Evolutionary conservation across 2,329 filamentous ascomycete genomes (phyloP).

Genomic region (Aspergillus spinulosporus): DNA sequence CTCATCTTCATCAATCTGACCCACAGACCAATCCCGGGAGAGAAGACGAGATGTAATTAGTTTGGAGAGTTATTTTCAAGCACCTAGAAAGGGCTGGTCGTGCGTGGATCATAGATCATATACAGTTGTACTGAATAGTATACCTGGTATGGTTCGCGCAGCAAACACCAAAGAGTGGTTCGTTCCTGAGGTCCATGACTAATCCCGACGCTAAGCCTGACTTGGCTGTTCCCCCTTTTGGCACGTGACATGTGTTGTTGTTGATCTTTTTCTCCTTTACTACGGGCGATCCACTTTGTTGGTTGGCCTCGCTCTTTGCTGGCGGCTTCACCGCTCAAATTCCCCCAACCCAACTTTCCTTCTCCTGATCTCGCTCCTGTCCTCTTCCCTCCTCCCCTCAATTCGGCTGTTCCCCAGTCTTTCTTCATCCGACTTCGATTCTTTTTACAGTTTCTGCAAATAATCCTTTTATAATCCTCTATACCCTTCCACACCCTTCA

Average conservation of each 20-base stretch:
- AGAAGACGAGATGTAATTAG: too few relatives aligned
- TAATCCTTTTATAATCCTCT: constrained; percentile 18
- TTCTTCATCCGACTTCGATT: constrained; percentile 16
- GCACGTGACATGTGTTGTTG: constrained; percentile 4
- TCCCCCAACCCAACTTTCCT: constrained; percentile 20
- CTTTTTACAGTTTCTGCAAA: constrained; percentile 18
- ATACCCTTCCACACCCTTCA: constrained; percentile 41
- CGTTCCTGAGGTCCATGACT: constrained; percentile 33
- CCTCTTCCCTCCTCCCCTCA: constrained; percentile 24
- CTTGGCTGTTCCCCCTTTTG: constrained; percentile 26
- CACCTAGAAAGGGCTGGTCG: too few relatives aligned
- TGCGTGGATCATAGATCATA: too few relatives aligned
- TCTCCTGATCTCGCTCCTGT: constrained; percentile 23
- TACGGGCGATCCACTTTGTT: not conserved
- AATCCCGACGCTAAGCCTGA: constrained; percentile 23
- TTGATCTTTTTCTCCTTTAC: constrained; percentile 26
- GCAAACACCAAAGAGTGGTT: constrained; percentile 23
- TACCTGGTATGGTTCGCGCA: too few relatives aligned
- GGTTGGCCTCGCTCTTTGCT: not conserved
- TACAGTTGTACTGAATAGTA: too few relatives aligned
- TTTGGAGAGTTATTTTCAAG: too few relatives aligned
- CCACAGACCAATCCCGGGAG: too few relatives aligned
- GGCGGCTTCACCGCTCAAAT: constrained; percentile 32
- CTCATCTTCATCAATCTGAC: too few relatives aligned
- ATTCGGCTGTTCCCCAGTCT: constrained; percentile 18